phyloP scores from a whole-genome alignment of 768 basidiomycete genomes.

The Lactarius evosmus region DNA sequence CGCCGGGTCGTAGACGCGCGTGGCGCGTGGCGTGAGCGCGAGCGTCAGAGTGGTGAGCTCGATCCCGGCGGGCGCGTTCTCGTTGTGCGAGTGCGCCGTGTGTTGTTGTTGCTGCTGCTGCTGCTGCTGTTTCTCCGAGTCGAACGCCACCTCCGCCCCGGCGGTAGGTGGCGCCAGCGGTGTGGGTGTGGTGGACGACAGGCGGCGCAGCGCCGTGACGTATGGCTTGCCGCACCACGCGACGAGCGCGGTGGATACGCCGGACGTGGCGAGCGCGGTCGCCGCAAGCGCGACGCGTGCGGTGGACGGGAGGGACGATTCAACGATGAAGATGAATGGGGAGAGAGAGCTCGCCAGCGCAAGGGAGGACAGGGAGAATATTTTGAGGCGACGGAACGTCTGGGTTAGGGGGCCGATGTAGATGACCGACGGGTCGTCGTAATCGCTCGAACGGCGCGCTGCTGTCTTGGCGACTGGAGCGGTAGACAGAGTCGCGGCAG shows the following conservation, averaged over 20 bases:
- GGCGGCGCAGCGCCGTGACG: constrained; percentile 57
- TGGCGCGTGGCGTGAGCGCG: constrained; percentile 55
- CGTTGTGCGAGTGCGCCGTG: constrained; percentile 27
- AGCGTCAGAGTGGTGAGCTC: constrained; percentile 70
- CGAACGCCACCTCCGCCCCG: too few species aligned
- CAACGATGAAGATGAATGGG: constrained; percentile 80
- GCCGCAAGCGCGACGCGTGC: constrained; percentile 66
- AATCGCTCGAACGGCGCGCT: constrained; percentile 16
- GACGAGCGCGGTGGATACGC: constrained; percentile 71
- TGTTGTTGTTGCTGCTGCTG: constrained; percentile 35
- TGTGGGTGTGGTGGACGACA: constrained; percentile 26
- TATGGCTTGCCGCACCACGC: constrained; percentile 72
- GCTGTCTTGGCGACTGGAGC: neutral
- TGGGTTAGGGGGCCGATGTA: constrained; percentile 70
- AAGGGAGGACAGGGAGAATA: constrained; percentile 80
- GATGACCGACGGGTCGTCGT: constrained; percentile 32
- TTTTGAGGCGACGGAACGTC: constrained; percentile 75
- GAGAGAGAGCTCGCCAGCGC: constrained; percentile 62
- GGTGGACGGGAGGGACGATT: constrained; percentile 66
- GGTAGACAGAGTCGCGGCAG: constrained; percentile 1
- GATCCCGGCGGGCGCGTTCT: constrained; percentile 45
- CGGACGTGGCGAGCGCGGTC: constrained; percentile 69
- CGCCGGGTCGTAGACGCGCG: constrained; percentile 70
- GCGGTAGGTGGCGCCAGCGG: constrained; percentile 12
- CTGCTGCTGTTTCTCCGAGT: too few species aligned